phyloP scores from a whole-genome alignment of 495 filamentous ascomycete genomes.

The Bathelium albidoporum region DNA sequence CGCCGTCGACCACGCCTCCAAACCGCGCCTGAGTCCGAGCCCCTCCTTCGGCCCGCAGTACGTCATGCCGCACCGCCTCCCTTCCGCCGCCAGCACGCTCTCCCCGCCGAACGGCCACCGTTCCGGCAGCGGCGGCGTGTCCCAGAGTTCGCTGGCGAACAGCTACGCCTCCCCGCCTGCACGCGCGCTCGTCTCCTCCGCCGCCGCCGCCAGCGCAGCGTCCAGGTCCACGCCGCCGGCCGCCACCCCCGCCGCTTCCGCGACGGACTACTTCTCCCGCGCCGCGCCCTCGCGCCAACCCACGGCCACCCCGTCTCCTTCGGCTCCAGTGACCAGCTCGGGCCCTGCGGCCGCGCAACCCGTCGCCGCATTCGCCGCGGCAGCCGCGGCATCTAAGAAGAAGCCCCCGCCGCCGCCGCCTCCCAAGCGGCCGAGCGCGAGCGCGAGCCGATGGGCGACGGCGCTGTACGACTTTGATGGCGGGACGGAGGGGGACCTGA shows the following conservation, averaged over 20 bases:
- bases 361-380: constrained; percentile 6
- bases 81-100: not conserved
- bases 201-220: not conserved
- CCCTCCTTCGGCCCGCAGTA: not conserved
- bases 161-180: constrained; percentile 6
- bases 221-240: too few species aligned
- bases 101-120: not conserved
- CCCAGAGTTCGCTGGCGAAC: not conserved
- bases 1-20: not conserved
- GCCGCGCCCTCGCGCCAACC: too few species aligned
- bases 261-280: constrained; percentile 20
- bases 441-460: constrained; percentile 54
- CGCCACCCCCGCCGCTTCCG: not conserved
- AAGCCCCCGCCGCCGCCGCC: constrained; percentile 64
- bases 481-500: constrained; percentile 61
- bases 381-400: constrained; percentile 39
- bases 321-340: not conserved
- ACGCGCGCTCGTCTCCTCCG: not conserved
- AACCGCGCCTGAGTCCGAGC: not conserved
- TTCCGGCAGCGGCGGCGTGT: not conserved
- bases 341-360: too few species aligned
- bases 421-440: constrained; percentile 41
- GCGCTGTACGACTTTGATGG: constrained; percentile 75
- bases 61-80: not conserved
- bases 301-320: constrained; percentile 10